Percentiles rank a stretch among this genome's conserved stretches.
phyloP scores from a whole-genome alignment of 2,329 filamentous ascomycete genomes.

The Ophiostoma triangulosporum region DNA sequence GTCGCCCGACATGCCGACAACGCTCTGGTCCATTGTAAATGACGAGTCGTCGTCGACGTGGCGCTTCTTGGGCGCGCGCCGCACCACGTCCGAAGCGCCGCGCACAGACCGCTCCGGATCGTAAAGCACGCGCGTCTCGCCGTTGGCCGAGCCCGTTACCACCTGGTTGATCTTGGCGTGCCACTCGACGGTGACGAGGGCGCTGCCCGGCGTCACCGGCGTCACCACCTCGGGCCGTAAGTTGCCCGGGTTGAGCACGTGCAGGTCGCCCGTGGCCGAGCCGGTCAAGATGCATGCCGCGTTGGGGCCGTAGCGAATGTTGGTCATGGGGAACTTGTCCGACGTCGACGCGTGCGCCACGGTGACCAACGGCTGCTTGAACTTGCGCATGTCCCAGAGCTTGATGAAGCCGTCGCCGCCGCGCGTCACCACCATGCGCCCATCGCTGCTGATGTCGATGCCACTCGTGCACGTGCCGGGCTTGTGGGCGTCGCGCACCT shows the following conservation, averaged over 20 bases:
- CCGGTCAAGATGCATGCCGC: constrained; percentile 79
- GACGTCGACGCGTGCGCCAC: constrained; percentile 71
- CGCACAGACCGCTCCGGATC: constrained; percentile 69
- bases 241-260: constrained; percentile 89
- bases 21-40: constrained; percentile 69
- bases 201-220: constrained; percentile 71
- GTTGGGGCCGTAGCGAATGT: constrained; percentile 80
- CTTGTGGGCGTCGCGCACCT: constrained; percentile 72
- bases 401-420: constrained; percentile 91
- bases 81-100: constrained; percentile 82
- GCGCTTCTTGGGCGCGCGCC: constrained; percentile 81
- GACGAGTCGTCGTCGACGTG: constrained; percentile 89
- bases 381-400: constrained; percentile 92
- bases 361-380: constrained; percentile 76
- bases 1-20: constrained; percentile 74
- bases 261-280: constrained; percentile 70
- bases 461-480: constrained; percentile 83
- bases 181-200: constrained; percentile 79
- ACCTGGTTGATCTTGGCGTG: constrained; percentile 94
- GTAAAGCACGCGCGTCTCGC: constrained; percentile 80
- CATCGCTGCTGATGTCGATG: constrained; percentile 80
- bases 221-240: constrained; percentile 74
- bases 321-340: constrained; percentile 67
- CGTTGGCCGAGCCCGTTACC: constrained; percentile 81
- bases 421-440: constrained; percentile 76